Base-by-base conservation (phyloP, 208 protist species). In the Angomonas ambiguus region DNA sequence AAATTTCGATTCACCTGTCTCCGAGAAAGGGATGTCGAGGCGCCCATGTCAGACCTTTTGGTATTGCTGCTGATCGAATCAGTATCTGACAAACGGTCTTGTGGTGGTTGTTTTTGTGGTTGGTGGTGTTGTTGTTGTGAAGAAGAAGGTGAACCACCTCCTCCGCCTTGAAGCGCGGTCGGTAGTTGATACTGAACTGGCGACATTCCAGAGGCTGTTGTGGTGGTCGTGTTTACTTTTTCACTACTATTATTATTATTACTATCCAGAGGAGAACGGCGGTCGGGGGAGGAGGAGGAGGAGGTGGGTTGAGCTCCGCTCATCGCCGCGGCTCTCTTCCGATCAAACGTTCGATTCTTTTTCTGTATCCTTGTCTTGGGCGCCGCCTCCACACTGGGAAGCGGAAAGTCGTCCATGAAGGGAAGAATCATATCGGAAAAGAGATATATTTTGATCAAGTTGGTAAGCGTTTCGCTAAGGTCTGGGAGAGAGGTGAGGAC, bases 401-500 rank as follows among this genome's bases (percentile, higher is more conserved):
- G 74, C 33, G 90, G 80, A 59, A 92, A 95, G 74, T 95, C 90
- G 28, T 95, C 90, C 77, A 95, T 77, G 56, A 76, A 77, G 0
- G 90, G 90, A 2, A 95, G 65, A n/a, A 86, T 70, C 80, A 95
- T 90, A 33, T 93, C 83, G 8, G 58, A 62, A 49, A 92, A 82
- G 42, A 92, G 49, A 60, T 92, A 87, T 0, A 91, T 60, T 56
- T 88, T 87, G 22, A 95, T 42, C 24, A 91, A 62, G 61, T 91
- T 87, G 2, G 80, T 85, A 27, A 79, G 48, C 42, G 89, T 85
- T 27, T 45, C 53, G 71, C 79, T 88, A 31, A 93, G 73, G 69
- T 93, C 77, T 0, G 90, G 90, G 35, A 95, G 65, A 1, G 80
- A 79, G 51, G 72, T 82, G 42, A 95, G 70, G n/a, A 95, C 75